Evolutionary conservation across 2,329 filamentous ascomycete genomes (phyloP).

Genomic region (Lachnellula willkommii): DNA sequence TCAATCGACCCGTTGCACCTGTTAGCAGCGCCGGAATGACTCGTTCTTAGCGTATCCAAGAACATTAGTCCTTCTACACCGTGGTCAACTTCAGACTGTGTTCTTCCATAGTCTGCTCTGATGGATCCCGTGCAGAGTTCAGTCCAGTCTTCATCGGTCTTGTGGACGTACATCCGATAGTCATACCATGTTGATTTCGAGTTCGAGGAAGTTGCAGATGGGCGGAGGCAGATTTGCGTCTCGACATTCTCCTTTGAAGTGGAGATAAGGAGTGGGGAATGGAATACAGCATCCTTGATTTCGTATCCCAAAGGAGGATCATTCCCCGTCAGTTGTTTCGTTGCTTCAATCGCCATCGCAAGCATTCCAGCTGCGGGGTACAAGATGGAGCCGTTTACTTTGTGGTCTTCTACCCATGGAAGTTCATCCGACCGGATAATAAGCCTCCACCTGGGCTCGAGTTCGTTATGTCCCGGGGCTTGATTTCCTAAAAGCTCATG

Average conservation of each 20-base stretch:
- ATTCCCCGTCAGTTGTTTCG: slow-evolving; percentile 2
- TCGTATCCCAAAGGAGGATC: neutral
- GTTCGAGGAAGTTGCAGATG: neutral
- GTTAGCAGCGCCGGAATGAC: too few species aligned
- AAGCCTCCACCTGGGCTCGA: slow-evolving; percentile 29
- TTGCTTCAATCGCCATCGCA: slow-evolving; percentile 29
- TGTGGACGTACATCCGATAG: neutral
- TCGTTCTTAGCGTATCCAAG: too few species aligned
- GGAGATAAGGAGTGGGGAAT: slow-evolving; percentile 35
- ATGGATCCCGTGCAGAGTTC: neutral
- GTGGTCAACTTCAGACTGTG: neutral
- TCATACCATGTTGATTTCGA: neutral
- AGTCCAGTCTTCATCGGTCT: neutral
- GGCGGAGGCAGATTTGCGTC: neutral
- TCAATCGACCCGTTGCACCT: neutral
- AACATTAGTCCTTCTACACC: neutral
- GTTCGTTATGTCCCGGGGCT: slow-evolving; percentile 12
- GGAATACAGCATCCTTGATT: slow-evolving; percentile 1
- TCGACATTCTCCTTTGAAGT: slow-evolving; percentile 12
- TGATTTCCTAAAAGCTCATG: slow-evolving; percentile 30
- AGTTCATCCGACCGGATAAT: slow-evolving; percentile 20
- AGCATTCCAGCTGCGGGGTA: slow-evolving; percentile 30
- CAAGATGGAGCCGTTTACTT: slow-evolving; percentile 18
- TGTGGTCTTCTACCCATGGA: slow-evolving; percentile 30
- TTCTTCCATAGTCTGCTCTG: neutral